A percentile compares a stretch with the other conserved stretches of the same genome.
These are phyloP conservation scores for Claviceps pusilla DNA, from an alignment of 2,329 filamentous ascomycete species.

Conservation along the genomic window DNA sequence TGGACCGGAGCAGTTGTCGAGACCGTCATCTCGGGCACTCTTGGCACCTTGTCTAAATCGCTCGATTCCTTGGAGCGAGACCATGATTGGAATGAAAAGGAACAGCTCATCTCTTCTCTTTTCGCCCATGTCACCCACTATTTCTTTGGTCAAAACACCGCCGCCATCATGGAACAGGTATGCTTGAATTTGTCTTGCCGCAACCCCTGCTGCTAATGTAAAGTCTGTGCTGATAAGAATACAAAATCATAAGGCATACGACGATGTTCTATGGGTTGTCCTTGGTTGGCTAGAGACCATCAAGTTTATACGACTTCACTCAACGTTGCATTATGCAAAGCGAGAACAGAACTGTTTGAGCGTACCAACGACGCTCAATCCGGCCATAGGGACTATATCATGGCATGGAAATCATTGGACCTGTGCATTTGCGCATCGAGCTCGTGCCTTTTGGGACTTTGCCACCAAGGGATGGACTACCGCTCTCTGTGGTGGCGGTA, in stretches of 20 bases:
- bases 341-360: conserved; percentile 5
- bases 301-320: conserved; percentile 61
- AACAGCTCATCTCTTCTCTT: conserved; percentile 71
- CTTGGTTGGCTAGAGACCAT: conserved; percentile 77
- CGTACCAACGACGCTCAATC: conserved; percentile 1
- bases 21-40: conserved; percentile 60
- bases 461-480: conserved; percentile 70
- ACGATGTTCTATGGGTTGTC: conserved; percentile 93
- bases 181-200: neutral
- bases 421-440: conserved; percentile 65
- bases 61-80: conserved; percentile 24
- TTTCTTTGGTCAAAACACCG: conserved; percentile 75
- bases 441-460: conserved; percentile 73
- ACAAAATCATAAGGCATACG: conserved; percentile 48
- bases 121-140: conserved; percentile 64
- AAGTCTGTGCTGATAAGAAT: neutral
- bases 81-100: conserved; percentile 36
- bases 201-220: neutral
- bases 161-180: conserved; percentile 50
- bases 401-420: conserved; percentile 72
- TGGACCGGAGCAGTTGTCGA: conserved; percentile 82
- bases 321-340: conserved; percentile 40
- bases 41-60: conserved; percentile 54
- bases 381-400: conserved; percentile 19
- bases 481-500: conserved; percentile 67